phyloP scores from a whole-genome alignment of 1,139 yeast genomes.

The Yamadazyma atlantica region DNA sequence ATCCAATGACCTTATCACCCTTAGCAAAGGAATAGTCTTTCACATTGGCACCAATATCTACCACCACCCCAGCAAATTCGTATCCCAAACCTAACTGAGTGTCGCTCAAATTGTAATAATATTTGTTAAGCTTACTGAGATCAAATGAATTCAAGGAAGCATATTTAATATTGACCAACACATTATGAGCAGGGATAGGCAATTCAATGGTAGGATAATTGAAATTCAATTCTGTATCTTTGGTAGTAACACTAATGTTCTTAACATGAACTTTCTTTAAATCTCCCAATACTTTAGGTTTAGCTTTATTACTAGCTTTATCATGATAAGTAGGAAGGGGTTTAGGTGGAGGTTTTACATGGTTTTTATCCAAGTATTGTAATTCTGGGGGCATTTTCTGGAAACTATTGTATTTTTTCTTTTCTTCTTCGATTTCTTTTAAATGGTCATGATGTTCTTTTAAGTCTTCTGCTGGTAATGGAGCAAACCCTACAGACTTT shows the following conservation, averaged over 20 bases:
- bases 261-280: slow-evolving; percentile 37
- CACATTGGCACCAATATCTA: slow-evolving; percentile 31
- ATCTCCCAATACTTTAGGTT: slow-evolving; percentile 21
- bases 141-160: slow-evolving; percentile 41
- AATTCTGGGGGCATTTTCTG: slow-evolving; percentile 47
- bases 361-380: slow-evolving; percentile 31
- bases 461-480: slow-evolving; percentile 39
- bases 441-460: slow-evolving; percentile 33
- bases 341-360: slow-evolving; percentile 22
- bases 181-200: slow-evolving; percentile 31
- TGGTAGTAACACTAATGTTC: slow-evolving; percentile 42
- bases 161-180: slow-evolving; percentile 40
- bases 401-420: slow-evolving; percentile 32
- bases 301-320: slow-evolving; percentile 3
- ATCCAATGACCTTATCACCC: slow-evolving; percentile 41
- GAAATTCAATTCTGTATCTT: slow-evolving; percentile 43
- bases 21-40: slow-evolving; percentile 20
- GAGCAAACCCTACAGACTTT: slow-evolving; percentile 42
- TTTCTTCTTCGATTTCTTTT: slow-evolving; percentile 25
- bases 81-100: slow-evolving; percentile 44
- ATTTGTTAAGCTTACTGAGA: slow-evolving; percentile 37
- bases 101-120: slow-evolving; percentile 37
- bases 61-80: slow-evolving; percentile 39
- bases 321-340: slow-evolving; percentile 10
- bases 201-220: slow-evolving; percentile 39